These are phyloP conservation scores for Scutellaria barbata DNA, from an alignment of 257 asterid genomes.

Conservation along the genomic window DNA sequence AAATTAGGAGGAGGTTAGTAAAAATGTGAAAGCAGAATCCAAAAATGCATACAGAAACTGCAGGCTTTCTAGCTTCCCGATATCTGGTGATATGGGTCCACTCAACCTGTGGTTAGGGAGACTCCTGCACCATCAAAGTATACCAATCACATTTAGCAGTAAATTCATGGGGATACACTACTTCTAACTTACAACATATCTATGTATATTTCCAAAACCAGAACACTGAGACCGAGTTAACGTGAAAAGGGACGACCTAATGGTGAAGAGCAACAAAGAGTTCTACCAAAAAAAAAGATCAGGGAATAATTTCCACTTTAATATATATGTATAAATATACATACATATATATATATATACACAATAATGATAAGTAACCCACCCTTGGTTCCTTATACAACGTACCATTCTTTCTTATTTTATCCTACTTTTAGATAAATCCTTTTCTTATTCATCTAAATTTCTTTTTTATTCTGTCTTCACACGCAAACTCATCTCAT, in stretches of 20 bases:
- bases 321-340: too few species aligned
- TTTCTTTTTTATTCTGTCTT: too few species aligned
- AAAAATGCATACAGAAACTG: slow-evolving; percentile 74
- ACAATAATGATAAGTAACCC: too few species aligned
- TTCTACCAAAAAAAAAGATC: not conserved
- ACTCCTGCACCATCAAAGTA: slow-evolving; percentile 63
- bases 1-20: slow-evolving; percentile 32
- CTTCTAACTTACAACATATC: not conserved
- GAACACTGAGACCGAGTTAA: not conserved
- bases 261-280: slow-evolving; percentile 28
- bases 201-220: not conserved
- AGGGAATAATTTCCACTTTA: slow-evolving; percentile 19
- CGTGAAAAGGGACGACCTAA: slow-evolving; percentile 6
- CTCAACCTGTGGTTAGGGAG: slow-evolving; percentile 88
- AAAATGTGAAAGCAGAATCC: slow-evolving; percentile 32
- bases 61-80: slow-evolving; percentile 83
- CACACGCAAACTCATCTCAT: too few species aligned
- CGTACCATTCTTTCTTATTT: too few species aligned
- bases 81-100: slow-evolving; percentile 82
- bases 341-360: too few species aligned
- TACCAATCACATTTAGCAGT: slow-evolving; percentile 27
- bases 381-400: too few species aligned
- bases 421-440: too few species aligned
- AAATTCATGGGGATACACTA: slow-evolving; percentile 23
- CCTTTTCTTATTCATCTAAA: too few species aligned